Conservation (phyloP, 1,284 basidiomycete species). For the Apiotrichum gracile region DNA sequence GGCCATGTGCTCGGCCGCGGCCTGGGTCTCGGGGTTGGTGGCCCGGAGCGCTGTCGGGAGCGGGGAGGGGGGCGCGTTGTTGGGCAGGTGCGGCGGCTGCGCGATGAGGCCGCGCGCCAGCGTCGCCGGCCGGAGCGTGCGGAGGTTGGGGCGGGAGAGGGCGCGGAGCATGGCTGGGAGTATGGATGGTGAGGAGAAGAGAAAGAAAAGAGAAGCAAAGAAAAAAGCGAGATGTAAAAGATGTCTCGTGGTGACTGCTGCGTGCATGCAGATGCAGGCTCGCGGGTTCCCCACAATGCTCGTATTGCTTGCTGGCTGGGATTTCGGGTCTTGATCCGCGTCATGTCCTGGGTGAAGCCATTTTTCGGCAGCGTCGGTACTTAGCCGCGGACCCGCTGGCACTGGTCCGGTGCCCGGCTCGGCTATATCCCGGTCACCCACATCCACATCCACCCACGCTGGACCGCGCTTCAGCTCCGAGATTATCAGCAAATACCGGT, state of each 20-base stretch:
- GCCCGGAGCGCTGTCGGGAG: conserved; percentile 26
- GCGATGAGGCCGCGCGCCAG: conserved; percentile 34
- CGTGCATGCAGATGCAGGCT: not conserved
- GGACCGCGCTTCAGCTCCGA: no score
- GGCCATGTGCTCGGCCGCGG: conserved; percentile 28
- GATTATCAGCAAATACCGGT: no score
- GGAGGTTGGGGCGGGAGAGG: not conserved
- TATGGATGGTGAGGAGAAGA: not conserved
- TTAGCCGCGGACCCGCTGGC: not conserved
- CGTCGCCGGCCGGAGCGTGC: not conserved
- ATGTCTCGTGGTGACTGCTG: not conserved
- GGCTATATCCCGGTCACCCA: not conserved
- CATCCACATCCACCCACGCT: no score
- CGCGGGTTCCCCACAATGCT: no score
- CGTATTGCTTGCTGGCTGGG: not conserved
- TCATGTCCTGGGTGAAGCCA: no score
- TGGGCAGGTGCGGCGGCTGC: conserved; percentile 25
- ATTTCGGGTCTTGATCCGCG: not conserved
- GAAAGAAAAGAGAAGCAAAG: not conserved
- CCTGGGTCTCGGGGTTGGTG: conserved; percentile 23
- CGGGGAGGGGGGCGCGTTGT: conserved; percentile 27
- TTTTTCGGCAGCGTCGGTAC: not conserved
- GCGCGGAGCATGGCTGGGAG: not conserved
- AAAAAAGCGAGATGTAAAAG: not conserved
- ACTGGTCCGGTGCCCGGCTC: not conserved